phyloP scores from a whole-genome alignment of 345 rosid genomes.

The Luvunga scandens region DNA sequence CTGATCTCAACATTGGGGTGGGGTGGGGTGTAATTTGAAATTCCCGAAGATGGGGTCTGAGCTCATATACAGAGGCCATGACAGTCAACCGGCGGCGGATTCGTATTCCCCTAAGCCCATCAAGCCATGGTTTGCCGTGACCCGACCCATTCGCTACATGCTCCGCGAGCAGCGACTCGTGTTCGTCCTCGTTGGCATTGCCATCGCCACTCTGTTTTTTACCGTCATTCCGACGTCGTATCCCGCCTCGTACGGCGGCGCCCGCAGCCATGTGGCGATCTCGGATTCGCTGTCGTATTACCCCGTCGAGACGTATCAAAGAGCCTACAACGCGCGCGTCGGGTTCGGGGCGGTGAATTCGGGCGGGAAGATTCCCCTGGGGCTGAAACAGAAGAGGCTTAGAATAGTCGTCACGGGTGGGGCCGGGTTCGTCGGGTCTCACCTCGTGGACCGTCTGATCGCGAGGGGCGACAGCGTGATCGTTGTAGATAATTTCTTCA shows the following conservation, averaged over 20 bases:
- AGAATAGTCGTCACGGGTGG: slow-evolving; percentile 96
- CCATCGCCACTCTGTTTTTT: slow-evolving; percentile 72
- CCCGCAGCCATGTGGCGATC: slow-evolving; percentile 22
- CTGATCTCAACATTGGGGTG: neutral
- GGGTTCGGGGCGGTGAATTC: slow-evolving; percentile 38
- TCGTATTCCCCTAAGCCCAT: slow-evolving; percentile 64
- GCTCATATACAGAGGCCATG: slow-evolving; percentile 82
- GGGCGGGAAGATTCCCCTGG: slow-evolving; percentile 83
- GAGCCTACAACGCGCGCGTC: slow-evolving; percentile 31
- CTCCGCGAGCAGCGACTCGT: slow-evolving; percentile 93
- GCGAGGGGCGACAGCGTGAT: slow-evolving; percentile 94
- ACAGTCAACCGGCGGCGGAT: slow-evolving; percentile 45
- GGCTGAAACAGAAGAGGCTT: slow-evolving; percentile 72
- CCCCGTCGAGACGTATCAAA: slow-evolving; percentile 18
- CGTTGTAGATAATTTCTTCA: slow-evolving; percentile 98
- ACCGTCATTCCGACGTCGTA: slow-evolving; percentile 43
- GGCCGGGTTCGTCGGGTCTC: slow-evolving; percentile 99
- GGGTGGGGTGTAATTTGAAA: neutral
- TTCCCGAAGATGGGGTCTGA: slow-evolving; percentile 62
- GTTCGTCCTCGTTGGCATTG: slow-evolving; percentile 84
- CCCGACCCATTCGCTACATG: slow-evolving; percentile 69
- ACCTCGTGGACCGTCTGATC: slow-evolving; percentile 89
- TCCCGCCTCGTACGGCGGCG: neutral
- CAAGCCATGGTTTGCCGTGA: slow-evolving; percentile 66
- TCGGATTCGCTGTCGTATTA: slow-evolving; percentile 31